phyloP scores from a whole-genome alignment of 345 rosid genomes.

The Gossypium ekmanianum region DNA sequence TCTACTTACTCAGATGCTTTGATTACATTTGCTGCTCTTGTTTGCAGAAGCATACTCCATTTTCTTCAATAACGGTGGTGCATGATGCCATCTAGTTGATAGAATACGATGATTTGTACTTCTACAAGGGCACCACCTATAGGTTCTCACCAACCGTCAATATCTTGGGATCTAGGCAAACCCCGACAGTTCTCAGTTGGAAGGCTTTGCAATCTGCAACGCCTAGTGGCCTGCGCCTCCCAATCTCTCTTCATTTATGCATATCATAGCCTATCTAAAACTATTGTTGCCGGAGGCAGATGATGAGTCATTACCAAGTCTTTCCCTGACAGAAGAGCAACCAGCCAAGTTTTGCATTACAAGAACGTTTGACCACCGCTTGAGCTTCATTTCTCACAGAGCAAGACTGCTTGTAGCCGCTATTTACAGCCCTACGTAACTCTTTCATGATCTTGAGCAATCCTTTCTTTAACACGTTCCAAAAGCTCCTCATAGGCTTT shows the following conservation, averaged over 20 bases:
- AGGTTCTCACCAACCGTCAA: background rate
- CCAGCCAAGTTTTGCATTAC: conserved; percentile 1
- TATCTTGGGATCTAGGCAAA: background rate
- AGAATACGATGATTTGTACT: background rate
- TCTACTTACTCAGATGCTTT: background rate
- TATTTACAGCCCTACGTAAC: conserved; percentile 31
- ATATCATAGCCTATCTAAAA: background rate
- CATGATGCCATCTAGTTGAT: background rate
- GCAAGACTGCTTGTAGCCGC: background rate
- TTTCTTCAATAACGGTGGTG: conserved; percentile 5
- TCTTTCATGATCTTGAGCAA: conserved; percentile 36
- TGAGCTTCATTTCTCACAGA: conserved; percentile 12
- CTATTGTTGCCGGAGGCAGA: background rate
- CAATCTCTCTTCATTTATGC: background rate
- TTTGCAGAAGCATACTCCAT: background rate
- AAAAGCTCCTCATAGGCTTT: conserved; percentile 77
- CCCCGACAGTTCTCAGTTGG: background rate
- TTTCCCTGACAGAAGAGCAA: conserved; percentile 3
- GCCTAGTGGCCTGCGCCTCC: background rate
- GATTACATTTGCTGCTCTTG: background rate
- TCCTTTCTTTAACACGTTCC: conserved; percentile 56
- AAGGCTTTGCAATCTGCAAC: conserved; percentile 4
- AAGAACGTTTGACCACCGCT: background rate
- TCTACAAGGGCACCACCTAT: background rate
- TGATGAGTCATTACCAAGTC: background rate